Conservation (phyloP, 768 basidiomycete species). For the Myochromella boudieri region DNA sequence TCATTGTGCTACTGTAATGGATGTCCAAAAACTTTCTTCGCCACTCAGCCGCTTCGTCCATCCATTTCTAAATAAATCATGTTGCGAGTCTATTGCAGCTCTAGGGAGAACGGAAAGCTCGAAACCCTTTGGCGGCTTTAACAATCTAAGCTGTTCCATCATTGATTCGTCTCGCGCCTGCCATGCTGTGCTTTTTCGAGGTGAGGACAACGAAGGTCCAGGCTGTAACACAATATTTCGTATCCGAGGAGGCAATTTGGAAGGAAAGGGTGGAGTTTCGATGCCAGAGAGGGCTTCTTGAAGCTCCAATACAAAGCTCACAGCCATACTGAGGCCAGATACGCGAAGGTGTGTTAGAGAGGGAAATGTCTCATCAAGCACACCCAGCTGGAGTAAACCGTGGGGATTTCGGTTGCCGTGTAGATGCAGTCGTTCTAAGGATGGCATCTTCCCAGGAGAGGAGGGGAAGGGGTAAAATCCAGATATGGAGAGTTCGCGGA, state of each 20-base stretch:
- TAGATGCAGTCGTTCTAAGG: slow-evolving; percentile 41
- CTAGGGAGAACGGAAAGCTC: slow-evolving; percentile 12
- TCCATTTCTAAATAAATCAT: slow-evolving; percentile 15
- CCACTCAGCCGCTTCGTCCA: slow-evolving; percentile 21
- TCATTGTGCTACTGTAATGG: background rate
- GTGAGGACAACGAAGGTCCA: slow-evolving; percentile 17
- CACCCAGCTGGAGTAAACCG: slow-evolving; percentile 40
- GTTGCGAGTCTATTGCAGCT: background rate
- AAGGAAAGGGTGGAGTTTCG: slow-evolving; percentile 16
- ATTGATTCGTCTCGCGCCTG: slow-evolving; percentile 27
- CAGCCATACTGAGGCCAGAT: slow-evolving; percentile 42
- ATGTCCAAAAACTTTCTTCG: slow-evolving; percentile 13
- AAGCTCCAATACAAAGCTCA: slow-evolving; percentile 41
- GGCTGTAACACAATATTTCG: slow-evolving; percentile 27
- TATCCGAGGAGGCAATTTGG: slow-evolving; percentile 25
- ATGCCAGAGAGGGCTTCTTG: slow-evolving; percentile 27
- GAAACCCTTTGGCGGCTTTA: slow-evolving; percentile 11
- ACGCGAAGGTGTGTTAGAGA: slow-evolving; percentile 36
- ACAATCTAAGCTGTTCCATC: slow-evolving; percentile 24
- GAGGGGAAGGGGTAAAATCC: slow-evolving; percentile 54
- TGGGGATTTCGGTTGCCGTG: slow-evolving; percentile 51
- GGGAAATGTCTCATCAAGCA: slow-evolving; percentile 39
- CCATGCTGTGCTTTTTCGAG: slow-evolving; percentile 11
- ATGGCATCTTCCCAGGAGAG: slow-evolving; percentile 32
- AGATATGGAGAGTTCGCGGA: slow-evolving; percentile 40